Conservation (phyloP, 1,284 basidiomycete species). For the Puccinia sorghi region DNA sequence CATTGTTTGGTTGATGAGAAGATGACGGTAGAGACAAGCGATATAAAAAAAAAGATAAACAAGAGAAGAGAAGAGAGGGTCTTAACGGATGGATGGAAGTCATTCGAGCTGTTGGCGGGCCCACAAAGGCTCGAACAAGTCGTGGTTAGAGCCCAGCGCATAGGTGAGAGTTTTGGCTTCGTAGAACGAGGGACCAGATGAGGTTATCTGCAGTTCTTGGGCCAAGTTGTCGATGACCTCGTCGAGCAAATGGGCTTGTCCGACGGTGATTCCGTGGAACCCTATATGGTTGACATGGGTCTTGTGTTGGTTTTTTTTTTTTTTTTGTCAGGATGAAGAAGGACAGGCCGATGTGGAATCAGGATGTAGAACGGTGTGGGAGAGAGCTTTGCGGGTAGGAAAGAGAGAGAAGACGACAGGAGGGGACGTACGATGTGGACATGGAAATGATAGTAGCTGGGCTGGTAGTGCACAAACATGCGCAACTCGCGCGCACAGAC, state of each 20-base stretch:
- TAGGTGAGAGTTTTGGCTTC: constrained; percentile 18
- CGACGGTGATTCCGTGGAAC: constrained; percentile 64
- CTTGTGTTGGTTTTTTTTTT: no score
- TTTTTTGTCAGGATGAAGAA: no score
- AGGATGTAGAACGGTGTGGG: no score
- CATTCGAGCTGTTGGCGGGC: not conserved
- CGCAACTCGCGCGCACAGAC: constrained; percentile 67
- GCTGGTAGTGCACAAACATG: constrained; percentile 66
- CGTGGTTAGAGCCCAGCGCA: constrained; percentile 29
- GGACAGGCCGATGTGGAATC: no score
- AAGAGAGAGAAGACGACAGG: not conserved
- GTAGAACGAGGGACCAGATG: not conserved
- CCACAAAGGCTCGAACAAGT: constrained; percentile 40
- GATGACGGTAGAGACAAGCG: no score
- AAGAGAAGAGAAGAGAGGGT: no score
- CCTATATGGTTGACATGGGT: constrained; percentile 63
- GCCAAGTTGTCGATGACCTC: constrained; percentile 68
- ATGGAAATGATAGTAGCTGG: constrained; percentile 74
- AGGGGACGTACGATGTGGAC: constrained; percentile 76
- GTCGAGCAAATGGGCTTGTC: constrained; percentile 89
- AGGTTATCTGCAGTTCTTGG: not conserved
- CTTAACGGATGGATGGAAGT: no score
- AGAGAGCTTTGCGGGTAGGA: not conserved
- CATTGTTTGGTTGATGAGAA: no score
- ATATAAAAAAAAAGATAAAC: no score